These are phyloP conservation scores for Xanthoconium separans DNA, from an alignment of 1,284 basidiomycete genomes.

Conservation along the genomic window DNA sequence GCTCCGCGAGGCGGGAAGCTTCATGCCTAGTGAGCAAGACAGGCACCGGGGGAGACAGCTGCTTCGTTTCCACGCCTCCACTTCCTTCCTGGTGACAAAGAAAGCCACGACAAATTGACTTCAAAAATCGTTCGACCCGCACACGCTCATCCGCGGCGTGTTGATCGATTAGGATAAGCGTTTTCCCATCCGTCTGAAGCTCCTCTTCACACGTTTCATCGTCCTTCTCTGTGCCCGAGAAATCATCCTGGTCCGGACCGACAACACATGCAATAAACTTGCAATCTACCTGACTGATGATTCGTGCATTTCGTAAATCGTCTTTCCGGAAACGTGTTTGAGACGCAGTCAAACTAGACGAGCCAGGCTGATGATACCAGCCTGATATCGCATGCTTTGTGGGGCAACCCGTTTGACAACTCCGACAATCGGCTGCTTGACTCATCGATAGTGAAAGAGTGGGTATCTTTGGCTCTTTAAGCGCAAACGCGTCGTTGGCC, in stretches of 20 bases:
- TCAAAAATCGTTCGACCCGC: conserved; percentile 81
- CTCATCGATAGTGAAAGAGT: conserved; percentile 33
- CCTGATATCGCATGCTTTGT: conserved; percentile 5
- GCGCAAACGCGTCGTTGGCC: conserved; percentile 51
- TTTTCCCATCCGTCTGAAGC: conserved; percentile 14
- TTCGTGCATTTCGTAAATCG: conserved; percentile 51
- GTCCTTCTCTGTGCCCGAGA: conserved; percentile 15
- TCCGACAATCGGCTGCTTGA: conserved; percentile 13
- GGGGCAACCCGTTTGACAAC: conserved; percentile 13
- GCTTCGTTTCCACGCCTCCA: conserved; percentile 38
- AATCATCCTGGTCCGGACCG: conserved; percentile 18
- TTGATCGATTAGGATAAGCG: conserved; percentile 87
- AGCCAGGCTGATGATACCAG: conserved; percentile 12
- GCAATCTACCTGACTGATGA: conserved; percentile 82
- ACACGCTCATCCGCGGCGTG: conserved; percentile 95
- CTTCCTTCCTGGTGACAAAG: conserved; percentile 37
- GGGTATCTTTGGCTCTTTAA: conserved; percentile 47
- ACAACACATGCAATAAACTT: conserved; percentile 84
- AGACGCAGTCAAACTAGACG: conserved; percentile 15
- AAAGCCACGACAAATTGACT: conserved; percentile 67
- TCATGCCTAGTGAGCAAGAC: conserved; percentile 68
- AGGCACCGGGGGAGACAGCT: conserved; percentile 50
- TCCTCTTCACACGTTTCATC: conserved; percentile 7
- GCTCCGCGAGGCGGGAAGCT: conserved; percentile 45
- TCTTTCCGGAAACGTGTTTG: conserved; percentile 46